Evolutionary conservation across 768 basidiomycete genomes (phyloP).

Genomic region (Phaeotremella skinneri): DNA sequence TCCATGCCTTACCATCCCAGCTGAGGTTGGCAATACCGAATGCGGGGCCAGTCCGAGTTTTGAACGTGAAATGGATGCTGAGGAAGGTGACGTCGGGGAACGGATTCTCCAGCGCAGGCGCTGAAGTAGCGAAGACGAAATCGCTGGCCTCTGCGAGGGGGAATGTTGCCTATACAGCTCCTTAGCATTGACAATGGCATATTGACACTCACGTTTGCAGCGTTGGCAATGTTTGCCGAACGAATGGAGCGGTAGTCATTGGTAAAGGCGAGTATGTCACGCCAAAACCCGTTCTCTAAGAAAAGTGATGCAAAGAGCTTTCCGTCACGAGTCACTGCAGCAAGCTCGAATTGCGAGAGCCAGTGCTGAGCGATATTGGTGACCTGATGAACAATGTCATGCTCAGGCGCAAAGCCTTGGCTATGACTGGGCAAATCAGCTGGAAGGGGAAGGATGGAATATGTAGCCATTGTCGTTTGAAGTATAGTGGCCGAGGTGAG

Average conservation of each 20-base stretch:
- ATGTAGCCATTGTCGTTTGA: conserved; percentile 13
- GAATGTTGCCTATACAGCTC: conserved; percentile 20
- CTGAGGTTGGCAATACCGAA: conserved; percentile 32
- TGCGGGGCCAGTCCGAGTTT: conserved; percentile 30
- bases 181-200: neutral
- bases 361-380: conserved; percentile 34
- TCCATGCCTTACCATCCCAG: conserved; percentile 56
- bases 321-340: conserved; percentile 20
- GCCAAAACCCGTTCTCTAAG: conserved; percentile 34
- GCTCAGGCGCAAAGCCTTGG: conserved; percentile 31
- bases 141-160: conserved; percentile 27
- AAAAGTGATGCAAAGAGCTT: conserved; percentile 29
- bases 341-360: conserved; percentile 31
- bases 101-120: conserved; percentile 23
- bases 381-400: conserved; percentile 31
- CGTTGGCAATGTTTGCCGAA: conserved; percentile 30
- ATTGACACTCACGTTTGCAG: conserved; percentile 29
- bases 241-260: conserved; percentile 36
- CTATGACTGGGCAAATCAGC: conserved; percentile 28
- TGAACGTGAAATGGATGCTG: conserved; percentile 29
- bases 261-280: conserved; percentile 39
- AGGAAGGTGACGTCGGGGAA: conserved; percentile 40
- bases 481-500: neutral
- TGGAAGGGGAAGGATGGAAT: conserved; percentile 19
- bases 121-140: conserved; percentile 24